Conservation (phyloP, 2,329 filamentous ascomycete species). For the Sporothrix luriei region DNA sequence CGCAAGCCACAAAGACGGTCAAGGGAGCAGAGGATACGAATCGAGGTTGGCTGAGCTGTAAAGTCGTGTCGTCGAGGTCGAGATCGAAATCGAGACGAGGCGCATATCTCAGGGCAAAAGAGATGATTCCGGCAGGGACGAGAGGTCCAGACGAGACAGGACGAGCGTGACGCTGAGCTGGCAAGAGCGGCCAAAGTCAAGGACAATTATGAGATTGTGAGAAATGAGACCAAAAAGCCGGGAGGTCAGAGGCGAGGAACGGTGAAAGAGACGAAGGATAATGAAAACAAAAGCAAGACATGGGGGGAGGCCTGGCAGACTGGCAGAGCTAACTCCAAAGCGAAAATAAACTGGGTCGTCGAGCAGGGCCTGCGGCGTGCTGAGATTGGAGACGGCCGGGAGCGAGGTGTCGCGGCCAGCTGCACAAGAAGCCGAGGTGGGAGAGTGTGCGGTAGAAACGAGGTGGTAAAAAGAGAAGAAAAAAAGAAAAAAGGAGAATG, state of each 20-base stretch:
- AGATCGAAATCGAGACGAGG: background rate
- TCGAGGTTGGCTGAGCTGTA: background rate
- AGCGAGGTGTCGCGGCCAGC: background rate
- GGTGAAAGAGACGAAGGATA: constrained; percentile 8
- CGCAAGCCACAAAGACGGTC: background rate
- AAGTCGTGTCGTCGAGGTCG: background rate
- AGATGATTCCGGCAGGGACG: background rate
- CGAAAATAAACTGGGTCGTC: constrained; percentile 8
- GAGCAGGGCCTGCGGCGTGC: background rate
- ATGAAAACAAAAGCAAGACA: constrained; percentile 4
- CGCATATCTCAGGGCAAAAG: background rate
- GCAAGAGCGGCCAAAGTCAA: background rate
- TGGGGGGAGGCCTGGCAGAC: background rate
- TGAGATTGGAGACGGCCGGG: background rate
- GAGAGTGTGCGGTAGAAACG: background rate
- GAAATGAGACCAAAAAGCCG: background rate
- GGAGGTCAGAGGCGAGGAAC: constrained; percentile 1
- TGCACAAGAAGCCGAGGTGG: background rate
- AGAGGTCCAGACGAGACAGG: background rate
- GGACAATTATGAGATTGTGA: constrained; percentile 14
- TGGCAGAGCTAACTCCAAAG: background rate
- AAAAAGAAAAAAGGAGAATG: background rate
- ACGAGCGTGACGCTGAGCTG: background rate
- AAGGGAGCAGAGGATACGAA: background rate
- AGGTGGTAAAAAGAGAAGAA: background rate